These are phyloP conservation scores for Rhizomucor pusillus DNA, from an alignment of 371 early-diverging fungal genomes.

Conservation along the genomic window DNA sequence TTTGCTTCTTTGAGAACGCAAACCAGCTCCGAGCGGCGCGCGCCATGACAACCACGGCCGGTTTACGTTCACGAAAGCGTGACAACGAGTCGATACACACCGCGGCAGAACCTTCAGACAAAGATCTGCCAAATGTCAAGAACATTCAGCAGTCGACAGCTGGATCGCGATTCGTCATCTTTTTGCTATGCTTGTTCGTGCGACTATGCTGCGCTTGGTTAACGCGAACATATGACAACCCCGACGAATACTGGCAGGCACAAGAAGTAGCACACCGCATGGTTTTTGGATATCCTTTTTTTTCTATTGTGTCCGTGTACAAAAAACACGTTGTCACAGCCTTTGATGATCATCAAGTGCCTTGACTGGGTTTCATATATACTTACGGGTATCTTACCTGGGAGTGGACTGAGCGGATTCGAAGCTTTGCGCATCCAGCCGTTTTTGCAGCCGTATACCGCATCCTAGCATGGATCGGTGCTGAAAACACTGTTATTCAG, in stretches of 20 bases:
- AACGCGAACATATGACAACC: slow-evolving; percentile 73
- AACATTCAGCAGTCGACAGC: slow-evolving; percentile 11
- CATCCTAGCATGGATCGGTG: slow-evolving; percentile 44
- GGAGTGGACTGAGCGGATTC: slow-evolving; percentile 83
- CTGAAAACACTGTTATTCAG: slow-evolving; percentile 60
- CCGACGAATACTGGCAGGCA: slow-evolving; percentile 92
- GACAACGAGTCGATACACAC: too few species aligned
- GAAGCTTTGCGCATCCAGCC: slow-evolving; percentile 79
- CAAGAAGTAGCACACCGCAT: slow-evolving; percentile 82
- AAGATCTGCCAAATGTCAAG: background rate
- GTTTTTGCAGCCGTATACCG: slow-evolving; percentile 74
- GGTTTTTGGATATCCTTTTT: slow-evolving; percentile 70
- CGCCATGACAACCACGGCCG: too few species aligned
- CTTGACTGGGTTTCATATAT: background rate
- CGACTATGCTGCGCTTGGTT: slow-evolving; percentile 63
- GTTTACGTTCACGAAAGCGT: too few species aligned
- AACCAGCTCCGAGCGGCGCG: too few species aligned
- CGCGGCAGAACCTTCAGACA: background rate
- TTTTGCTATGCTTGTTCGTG: slow-evolving; percentile 51
- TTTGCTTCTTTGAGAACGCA: too few species aligned
- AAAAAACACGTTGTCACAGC: background rate
- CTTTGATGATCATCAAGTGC: slow-evolving; percentile 12
- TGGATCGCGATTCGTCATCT: slow-evolving; percentile 26
- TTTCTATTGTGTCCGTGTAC: background rate
- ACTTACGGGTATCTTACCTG: slow-evolving; percentile 86